Base-by-base conservation (phyloP, 2,329 filamentous ascomycete species). In the Ophiocordyceps unilateralis region DNA sequence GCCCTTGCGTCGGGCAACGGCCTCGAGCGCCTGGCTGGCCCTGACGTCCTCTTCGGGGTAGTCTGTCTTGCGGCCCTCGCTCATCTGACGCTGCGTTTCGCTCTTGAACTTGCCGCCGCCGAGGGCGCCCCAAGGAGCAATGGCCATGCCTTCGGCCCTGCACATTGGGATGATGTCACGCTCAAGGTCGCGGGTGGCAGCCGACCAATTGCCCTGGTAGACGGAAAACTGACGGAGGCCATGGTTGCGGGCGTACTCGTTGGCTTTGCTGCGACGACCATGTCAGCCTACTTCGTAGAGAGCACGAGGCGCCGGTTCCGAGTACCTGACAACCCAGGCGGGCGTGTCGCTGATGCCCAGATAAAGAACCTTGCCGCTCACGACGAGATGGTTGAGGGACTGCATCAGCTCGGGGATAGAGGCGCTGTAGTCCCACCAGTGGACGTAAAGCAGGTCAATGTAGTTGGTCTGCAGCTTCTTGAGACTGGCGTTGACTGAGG, bases 351-450 rank as follows among this genome's bases (percentile, higher is more conserved):
- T 76, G 56, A 82, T 67, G 2, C 81, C 80, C 1, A 84, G 64
- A 49, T 83, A 82, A 15, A 65, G 44, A 1, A 83, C 76, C 50
- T 82, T 82, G 17, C 78, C 76, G 6, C 65, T 54, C 1, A 55
- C 45, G 1, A 83, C 75, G 11, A 81, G 62, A 19, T 67, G 61
- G 53, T 83, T 79, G 38, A 83, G 65, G 1, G 69, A 69, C 45
- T 82, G 75, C 80, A 84, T 84, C 39, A 84, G 42, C 52, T 84
- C 78, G 0, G 71, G 65, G 40, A 83, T 74, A 0, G 68, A 70
- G n/a, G 74, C 76, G n/a, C 68, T 74, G 52, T 69, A 78, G 55
- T 83, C 78, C 76, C 78, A 83, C 71, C 72, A 77, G 49, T 79
- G 75, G 28, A 78, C 64, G 43, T 76, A 78, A 2, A 77, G 64